Evolutionary conservation across 495 filamentous ascomycete genomes (phyloP).

Genomic region (Xanthoparmelia taractica): DNA sequence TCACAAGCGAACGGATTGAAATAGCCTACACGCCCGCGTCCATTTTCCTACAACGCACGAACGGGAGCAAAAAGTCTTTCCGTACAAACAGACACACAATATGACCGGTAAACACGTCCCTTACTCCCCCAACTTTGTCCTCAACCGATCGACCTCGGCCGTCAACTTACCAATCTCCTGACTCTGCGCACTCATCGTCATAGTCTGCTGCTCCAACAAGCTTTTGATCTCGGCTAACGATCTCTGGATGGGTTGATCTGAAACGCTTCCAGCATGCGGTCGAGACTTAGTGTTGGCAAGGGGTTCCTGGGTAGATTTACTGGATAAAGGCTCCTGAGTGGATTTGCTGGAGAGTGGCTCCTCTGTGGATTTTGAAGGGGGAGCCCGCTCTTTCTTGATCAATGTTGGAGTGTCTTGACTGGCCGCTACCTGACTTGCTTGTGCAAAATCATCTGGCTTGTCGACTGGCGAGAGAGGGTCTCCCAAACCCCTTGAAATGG

Average conservation of each 20-base stretch:
- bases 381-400: slow-evolving; percentile 10
- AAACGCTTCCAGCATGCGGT: slow-evolving; percentile 2
- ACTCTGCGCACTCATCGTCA: slow-evolving; percentile 51
- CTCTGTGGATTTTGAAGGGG: slow-evolving; percentile 14
- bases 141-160: slow-evolving; percentile 62
- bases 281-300: slow-evolving; percentile 7
- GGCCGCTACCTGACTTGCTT: slow-evolving; percentile 19
- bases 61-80: neutral
- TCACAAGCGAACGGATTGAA: neutral
- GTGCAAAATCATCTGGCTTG: slow-evolving; percentile 19
- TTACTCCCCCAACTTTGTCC: slow-evolving; percentile 39
- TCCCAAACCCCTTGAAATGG: slow-evolving; percentile 19
- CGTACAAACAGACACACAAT: neutral
- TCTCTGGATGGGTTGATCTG: slow-evolving; percentile 17
- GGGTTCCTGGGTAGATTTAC: slow-evolving; percentile 2
- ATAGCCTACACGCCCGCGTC: neutral
- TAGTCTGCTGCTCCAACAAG: slow-evolving; percentile 54
- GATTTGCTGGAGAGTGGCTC: slow-evolving; percentile 15
- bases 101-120: neutral
- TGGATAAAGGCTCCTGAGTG: neutral
- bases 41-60: neutral
- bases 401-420: slow-evolving; percentile 15
- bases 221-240: slow-evolving; percentile 55
- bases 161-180: slow-evolving; percentile 58
- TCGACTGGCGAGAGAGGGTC: slow-evolving; percentile 17